Evolutionary conservation across 805 yeast species (phyloP), one percentile per base, ranked within the genome.

Genomic region (Lachancea sp.): DNA sequence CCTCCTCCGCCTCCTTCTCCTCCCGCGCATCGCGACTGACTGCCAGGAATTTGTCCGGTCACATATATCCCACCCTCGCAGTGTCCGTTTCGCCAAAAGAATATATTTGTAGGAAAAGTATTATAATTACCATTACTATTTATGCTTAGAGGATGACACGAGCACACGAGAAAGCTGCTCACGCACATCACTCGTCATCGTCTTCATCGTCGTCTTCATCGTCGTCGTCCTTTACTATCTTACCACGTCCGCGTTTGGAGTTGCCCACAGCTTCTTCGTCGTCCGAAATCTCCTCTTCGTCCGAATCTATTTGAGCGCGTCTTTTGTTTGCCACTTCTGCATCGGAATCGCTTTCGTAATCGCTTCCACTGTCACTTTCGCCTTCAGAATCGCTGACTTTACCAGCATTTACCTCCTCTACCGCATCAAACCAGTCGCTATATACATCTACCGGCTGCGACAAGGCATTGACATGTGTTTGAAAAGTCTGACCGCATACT

Each of bases 381-480:
- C 55, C 66, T 12, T 58, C 66, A 5, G 54, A 55, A 11, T 58
- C 67, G 44, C 67, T 65, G 19, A 56, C 62, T 31, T 60, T 62
- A 9, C 67, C 68, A 37, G 64, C 65, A 49, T 71, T 70, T 17
- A 70, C 75, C 38, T 82, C 87, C 53, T 84, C 86, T 0, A 91
- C 93, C 42, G 98, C 98, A 70, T 91, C 99, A 43, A 88, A 88
- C 99, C 99, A 91, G 63, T 91, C 98, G 40, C 95, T 83, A 62
- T 91, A 91, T 13, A 91, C 85, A 67, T 91, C 99, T 35, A 91
- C 89, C 0, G 99, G 96, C 47, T 86, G 96, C 13, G 88, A 79
- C 13, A 72, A 54, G 1, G 69, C 78, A 63, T 87, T 87, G 54
- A 90, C 87, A 38, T 89, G 79, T 3, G 95, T 79, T 63, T 90